Conservation (phyloP, 192 early-diverging fungal species). For the Backusella mclennaniae region DNA sequence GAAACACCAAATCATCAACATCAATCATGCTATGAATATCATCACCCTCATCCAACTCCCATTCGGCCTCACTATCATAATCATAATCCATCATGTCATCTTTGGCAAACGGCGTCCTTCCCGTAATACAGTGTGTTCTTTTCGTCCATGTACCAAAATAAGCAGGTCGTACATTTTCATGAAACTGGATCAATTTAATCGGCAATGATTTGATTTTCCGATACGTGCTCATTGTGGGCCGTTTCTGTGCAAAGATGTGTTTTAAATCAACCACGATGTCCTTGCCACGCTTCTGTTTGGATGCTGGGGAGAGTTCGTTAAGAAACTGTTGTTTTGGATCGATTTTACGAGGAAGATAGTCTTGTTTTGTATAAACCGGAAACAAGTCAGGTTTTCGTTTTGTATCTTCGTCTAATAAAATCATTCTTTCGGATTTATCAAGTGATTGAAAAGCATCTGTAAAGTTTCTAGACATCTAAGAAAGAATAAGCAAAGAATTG, state of each 20-base stretch:
- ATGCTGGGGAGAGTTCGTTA: not conserved
- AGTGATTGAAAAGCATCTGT: constrained; percentile 18
- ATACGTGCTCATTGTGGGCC: constrained; percentile 11
- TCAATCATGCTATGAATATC: constrained; percentile 76
- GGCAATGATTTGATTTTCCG: constrained; percentile 27
- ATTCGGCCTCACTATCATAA: constrained; percentile 87
- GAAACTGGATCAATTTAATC: constrained; percentile 70
- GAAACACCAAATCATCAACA: constrained; percentile 56
- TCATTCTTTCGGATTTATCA: not conserved
- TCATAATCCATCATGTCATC: constrained; percentile 79
- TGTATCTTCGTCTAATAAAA: not conserved
- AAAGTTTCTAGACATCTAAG: constrained; percentile 17
- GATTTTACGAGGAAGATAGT: not conserved
- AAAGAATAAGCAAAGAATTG: not conserved
- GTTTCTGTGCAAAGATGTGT: constrained; percentile 14
- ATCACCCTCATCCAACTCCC: constrained; percentile 89
- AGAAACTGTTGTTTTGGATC: constrained; percentile 33
- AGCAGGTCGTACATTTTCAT: constrained; percentile 67
- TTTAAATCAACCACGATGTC: constrained; percentile 24
- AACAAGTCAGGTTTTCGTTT: not conserved
- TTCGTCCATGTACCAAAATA: constrained; percentile 86
- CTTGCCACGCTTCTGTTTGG: not conserved
- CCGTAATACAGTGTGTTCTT: constrained; percentile 45
- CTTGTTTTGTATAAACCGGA: not conserved
- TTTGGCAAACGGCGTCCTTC: constrained; percentile 60